Evolutionary conservation across 2,329 filamentous ascomycete species (phyloP).

Genomic region (Aspergillus ochraceus): DNA sequence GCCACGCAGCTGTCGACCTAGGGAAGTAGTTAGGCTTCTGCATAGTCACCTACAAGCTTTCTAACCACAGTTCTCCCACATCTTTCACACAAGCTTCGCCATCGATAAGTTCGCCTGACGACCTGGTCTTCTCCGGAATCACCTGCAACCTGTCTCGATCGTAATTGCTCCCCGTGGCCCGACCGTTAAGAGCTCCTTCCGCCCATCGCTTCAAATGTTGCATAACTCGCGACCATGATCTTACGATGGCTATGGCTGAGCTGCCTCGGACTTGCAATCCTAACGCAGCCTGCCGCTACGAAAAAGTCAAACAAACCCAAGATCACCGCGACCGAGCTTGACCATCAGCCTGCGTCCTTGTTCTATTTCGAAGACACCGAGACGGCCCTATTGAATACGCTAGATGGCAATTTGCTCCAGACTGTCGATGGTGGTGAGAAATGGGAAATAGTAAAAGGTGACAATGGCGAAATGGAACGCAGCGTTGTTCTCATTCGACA

Average conservation of each 20-base stretch:
- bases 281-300: slow-evolving; percentile 39
- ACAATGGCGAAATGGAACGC: slow-evolving; percentile 54
- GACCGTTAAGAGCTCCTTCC: neutral
- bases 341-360: slow-evolving; percentile 65
- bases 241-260: slow-evolving; percentile 47
- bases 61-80: neutral
- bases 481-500: slow-evolving; percentile 63
- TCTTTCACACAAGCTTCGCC: neutral
- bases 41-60: neutral
- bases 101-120: neutral
- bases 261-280: slow-evolving; percentile 55
- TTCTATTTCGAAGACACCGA: slow-evolving; percentile 93
- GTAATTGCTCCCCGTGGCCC: neutral
- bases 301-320: slow-evolving; percentile 64
- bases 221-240: slow-evolving; percentile 36
- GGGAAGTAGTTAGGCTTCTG: neutral
- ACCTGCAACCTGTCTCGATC: neutral
- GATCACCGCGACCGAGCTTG: slow-evolving; percentile 65
- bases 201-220: slow-evolving; percentile 29
- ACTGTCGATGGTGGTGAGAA: slow-evolving; percentile 77
- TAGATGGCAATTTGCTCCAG: slow-evolving; percentile 67
- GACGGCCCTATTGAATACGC: slow-evolving; percentile 70
- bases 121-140: neutral
- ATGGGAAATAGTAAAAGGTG: slow-evolving; percentile 68
- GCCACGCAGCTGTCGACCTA: slow-evolving; percentile 27